Base-by-base conservation (phyloP, 1,284 basidiomycete species). In the Fomitopsis palustris region DNA sequence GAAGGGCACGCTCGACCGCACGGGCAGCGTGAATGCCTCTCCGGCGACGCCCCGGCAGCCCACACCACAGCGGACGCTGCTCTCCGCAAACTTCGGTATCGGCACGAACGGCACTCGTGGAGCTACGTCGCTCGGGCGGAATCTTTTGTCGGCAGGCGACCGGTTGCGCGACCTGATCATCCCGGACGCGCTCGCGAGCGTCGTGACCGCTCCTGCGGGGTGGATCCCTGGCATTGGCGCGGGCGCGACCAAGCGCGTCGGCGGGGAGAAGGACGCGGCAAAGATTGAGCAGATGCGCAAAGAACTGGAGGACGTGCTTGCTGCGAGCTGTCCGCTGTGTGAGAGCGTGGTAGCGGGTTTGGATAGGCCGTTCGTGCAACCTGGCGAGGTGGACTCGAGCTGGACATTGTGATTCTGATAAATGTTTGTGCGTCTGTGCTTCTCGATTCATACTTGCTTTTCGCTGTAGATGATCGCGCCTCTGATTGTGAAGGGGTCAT, bases 321-420 rank as follows among this genome's bases (percentile, higher is more conserved):
- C 94, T 10, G 87, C 88, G 64, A 90, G 81, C 61, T 98, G 96
- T 77, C 93, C 95, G 29, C 75, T 97, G 61, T 98, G 96, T 72
- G 95, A 97, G 72, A 89, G 90, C 60, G 87, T 93, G 9, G 83
- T 98, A 38, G 86, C 82, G 6, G 89, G 90, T 6, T 74, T 98
- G 64, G 94, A 98, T 72, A 90, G 85, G 73, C 88, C 93, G 16
- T 97, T 97, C 70, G 82, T 95, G 51, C 80, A 81, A 67, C 84
- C 88, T 38, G 89, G 84, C n/a, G 93, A 96, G 74, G 78, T 84
- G 56, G 90, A 93, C 70, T 81, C 81, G 43, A 92, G 89, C 61
- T 95, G 93, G 93, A 82, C 85, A 60, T 75, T 96, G 62, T 96
- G 45, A 80, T 69, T 23, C 19, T 4, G 17, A 17, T 39, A n/a